Evolutionary conservation across 495 filamentous ascomycete species (phyloP).

Genomic region (Penicillium herquei): DNA sequence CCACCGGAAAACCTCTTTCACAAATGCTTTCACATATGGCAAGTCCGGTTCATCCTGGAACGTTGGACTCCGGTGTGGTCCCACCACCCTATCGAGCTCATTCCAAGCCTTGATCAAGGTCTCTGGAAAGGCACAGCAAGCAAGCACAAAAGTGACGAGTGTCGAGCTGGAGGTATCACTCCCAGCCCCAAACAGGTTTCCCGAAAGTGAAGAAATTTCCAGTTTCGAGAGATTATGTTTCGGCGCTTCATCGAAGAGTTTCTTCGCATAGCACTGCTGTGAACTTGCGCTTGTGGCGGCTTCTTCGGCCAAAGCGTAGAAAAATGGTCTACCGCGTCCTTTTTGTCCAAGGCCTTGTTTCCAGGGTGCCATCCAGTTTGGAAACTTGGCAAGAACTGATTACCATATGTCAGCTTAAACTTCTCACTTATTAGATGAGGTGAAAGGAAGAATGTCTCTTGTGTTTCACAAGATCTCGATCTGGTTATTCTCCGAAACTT

Average conservation of each 20-base stretch:
- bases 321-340: slow-evolving; percentile 35
- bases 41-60: slow-evolving; percentile 27
- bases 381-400: slow-evolving; percentile 41
- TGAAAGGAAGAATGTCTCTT: not conserved
- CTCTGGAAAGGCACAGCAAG: slow-evolving; percentile 39
- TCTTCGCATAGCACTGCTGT: slow-evolving; percentile 34
- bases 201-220: slow-evolving; percentile 34
- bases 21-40: slow-evolving; percentile 34
- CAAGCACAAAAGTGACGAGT: slow-evolving; percentile 39
- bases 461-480: no score
- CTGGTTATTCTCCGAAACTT: slow-evolving; percentile 2
- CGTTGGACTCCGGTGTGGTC: slow-evolving; percentile 17
- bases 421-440: not conserved
- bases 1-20: slow-evolving; percentile 41
- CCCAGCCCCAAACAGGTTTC: slow-evolving; percentile 35
- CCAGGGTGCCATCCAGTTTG: slow-evolving; percentile 34
- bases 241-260: slow-evolving; percentile 36
- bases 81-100: slow-evolving; percentile 35
- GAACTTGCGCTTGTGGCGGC: slow-evolving; percentile 25
- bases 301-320: slow-evolving; percentile 41
- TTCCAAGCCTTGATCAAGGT: slow-evolving; percentile 39
- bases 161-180: slow-evolving; percentile 36
- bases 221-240: slow-evolving; percentile 34
- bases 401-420: not conserved
- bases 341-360: slow-evolving; percentile 36